These are phyloP conservation scores for Ascochyta fabae DNA, from an alignment of 2,329 filamentous ascomycete species.

Conservation along the genomic window DNA sequence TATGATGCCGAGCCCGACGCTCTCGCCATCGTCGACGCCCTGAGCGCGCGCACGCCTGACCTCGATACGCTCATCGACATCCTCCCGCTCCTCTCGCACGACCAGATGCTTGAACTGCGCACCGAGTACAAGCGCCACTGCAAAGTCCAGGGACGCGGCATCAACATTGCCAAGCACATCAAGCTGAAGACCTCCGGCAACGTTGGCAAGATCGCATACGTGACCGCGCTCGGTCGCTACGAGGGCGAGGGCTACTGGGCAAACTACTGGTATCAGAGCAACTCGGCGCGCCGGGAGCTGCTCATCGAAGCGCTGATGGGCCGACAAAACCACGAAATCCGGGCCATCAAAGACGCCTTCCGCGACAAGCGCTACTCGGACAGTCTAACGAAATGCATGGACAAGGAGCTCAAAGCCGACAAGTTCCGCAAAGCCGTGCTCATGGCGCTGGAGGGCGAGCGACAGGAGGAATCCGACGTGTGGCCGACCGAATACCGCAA, in stretches of 20 bases:
- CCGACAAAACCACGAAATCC: slow-evolving; percentile 84
- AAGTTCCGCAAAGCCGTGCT: slow-evolving; percentile 93
- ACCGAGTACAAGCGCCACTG: slow-evolving; percentile 88
- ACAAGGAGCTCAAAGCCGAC: slow-evolving; percentile 89
- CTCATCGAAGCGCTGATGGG: slow-evolving; percentile 95
- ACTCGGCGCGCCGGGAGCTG: slow-evolving; percentile 82
- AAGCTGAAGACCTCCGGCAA: slow-evolving; percentile 77
- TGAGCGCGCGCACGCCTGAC: slow-evolving; percentile 66
- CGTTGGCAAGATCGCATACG: slow-evolving; percentile 90
- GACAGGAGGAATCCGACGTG: slow-evolving; percentile 79
- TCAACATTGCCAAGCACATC: slow-evolving; percentile 87
- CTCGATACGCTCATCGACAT: slow-evolving; percentile 82
- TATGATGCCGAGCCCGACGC: slow-evolving; percentile 86
- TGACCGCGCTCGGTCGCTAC: slow-evolving; percentile 86
- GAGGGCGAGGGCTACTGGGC: slow-evolving; percentile 97
- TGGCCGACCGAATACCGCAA: slow-evolving; percentile 63
- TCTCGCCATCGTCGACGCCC: slow-evolving; percentile 73
- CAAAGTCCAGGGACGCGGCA: slow-evolving; percentile 79
- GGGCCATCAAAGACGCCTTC: slow-evolving; percentile 85
- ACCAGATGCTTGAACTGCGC: slow-evolving; percentile 87
- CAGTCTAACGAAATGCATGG: slow-evolving; percentile 82
- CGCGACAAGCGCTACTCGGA: slow-evolving; percentile 90
- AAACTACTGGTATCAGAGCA: slow-evolving; percentile 95
- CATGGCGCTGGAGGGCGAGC: slow-evolving; percentile 78
- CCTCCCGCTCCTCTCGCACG: slow-evolving; percentile 81